Percentiles rank a stretch among this genome's conserved stretches.
Conservation (phyloP, 768 basidiomycete species). For the Boletus insuetus region DNA sequence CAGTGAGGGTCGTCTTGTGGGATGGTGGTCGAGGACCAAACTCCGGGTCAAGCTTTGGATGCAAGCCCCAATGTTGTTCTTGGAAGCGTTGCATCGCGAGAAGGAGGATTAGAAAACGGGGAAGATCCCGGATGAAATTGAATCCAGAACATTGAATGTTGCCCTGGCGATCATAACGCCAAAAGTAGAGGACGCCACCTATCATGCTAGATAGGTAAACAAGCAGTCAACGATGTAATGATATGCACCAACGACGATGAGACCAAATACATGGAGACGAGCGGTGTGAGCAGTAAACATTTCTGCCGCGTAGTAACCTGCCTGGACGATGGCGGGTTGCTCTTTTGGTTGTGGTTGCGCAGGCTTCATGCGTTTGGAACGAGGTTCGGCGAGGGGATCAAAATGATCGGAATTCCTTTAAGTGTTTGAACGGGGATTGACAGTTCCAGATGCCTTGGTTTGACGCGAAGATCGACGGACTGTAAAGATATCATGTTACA, state of each 20-base stretch:
- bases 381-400: background rate
- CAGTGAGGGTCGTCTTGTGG: background rate
- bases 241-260: no score
- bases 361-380: background rate
- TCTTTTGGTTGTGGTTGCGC: no score
- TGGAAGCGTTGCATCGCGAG: conserved; percentile 10
- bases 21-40: background rate
- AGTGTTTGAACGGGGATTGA: background rate
- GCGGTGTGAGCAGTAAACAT: no score
- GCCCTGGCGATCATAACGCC: background rate
- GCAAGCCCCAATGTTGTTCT: conserved; percentile 7
- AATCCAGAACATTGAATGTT: conserved; percentile 4
- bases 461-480: background rate
- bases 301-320: no score
- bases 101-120: conserved; percentile 4
- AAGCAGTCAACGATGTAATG: no score
- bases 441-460: background rate
- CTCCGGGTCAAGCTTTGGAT: background rate
- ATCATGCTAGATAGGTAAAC: no score
- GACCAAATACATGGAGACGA: no score
- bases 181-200: background rate
- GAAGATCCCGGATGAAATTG: conserved; percentile 13
- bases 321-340: no score
- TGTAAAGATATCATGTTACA: background rate
- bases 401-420: background rate